Evolutionary conservation across 768 basidiomycete species (phyloP), one percentile per base, ranked within the genome.

Genomic region (Suillus lakei): DNA sequence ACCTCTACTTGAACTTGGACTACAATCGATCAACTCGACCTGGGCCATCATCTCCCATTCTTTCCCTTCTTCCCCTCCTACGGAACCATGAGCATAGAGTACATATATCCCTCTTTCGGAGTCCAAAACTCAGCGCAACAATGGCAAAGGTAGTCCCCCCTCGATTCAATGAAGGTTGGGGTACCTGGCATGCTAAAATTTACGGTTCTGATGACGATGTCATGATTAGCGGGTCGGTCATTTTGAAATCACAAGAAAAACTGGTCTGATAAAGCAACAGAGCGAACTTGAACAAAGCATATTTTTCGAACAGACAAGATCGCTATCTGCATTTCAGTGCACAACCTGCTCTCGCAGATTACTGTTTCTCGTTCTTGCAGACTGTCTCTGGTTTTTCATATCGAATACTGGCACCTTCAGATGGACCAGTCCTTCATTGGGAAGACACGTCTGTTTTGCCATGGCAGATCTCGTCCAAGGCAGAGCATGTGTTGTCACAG

Each of bases 151-250:
- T 97, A 34, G 89, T 98, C 8, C 98, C 98, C 8, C 90, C 92
- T 28, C 84, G 98, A 62, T 98, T 95, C 78, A 97, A 99, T 71
- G 98, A 99, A 79, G 98, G 96, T 2, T 99, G 96, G 93, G 97
- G 96, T 0, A 95, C 96, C 2, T 98, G 96, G 96, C 98, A 99
- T 75, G 91, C 94, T 4, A 99, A 99, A 78, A 85, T 96, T 63
- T 99, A 99, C 72, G 95, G 95, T 23, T 90, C 86, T 0, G 98
- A 99, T 74, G 90, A 98, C 73, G 89, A 96, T 61, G 85, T 99
- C 50, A 88, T 99, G 76, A 88, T 99, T 66, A 94, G 89, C 70
- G 98, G 98, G 97, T 97, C 68, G 78, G 88, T 76, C 64, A 59
- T 83, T 80, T 48, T 26, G 59, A 71, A 56, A 18, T 26, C 61